These are phyloP conservation scores for Phaeotremella skinneri DNA, from an alignment of 768 basidiomycete species.

Conservation along the genomic window DNA sequence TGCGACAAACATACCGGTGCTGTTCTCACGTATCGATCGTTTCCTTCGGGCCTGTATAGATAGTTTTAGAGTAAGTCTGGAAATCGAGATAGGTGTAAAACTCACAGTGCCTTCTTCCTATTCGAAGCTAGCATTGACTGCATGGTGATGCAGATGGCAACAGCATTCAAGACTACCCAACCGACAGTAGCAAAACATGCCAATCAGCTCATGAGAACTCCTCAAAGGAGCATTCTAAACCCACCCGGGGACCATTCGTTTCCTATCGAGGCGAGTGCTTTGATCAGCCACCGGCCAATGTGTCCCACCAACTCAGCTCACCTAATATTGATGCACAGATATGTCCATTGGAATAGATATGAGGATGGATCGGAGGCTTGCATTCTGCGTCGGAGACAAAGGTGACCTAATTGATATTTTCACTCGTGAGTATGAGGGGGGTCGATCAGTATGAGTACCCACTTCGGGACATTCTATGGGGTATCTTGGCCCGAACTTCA, in stretches of 20 bases:
- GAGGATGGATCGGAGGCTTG: conserved; percentile 45
- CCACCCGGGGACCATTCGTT: conserved; percentile 51
- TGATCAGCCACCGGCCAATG: neutral
- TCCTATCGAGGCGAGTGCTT: conserved; percentile 19
- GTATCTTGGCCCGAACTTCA: conserved; percentile 41
- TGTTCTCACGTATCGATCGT: conserved; percentile 49
- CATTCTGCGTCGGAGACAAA: conserved; percentile 37
- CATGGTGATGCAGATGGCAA: conserved; percentile 51
- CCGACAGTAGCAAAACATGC: neutral
- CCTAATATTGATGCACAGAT: conserved; percentile 49
- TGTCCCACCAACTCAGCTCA: conserved; percentile 4
- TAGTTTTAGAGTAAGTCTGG: neutral
- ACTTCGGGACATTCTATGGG: conserved; percentile 45
- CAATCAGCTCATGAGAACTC: neutral
- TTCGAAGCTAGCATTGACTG: conserved; percentile 53
- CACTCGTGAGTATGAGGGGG: neutral
- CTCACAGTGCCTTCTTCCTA: conserved; percentile 50
- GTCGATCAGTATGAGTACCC: neutral
- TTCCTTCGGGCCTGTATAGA: conserved; percentile 46
- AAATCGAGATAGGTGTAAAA: neutral
- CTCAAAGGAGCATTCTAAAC: conserved; percentile 1
- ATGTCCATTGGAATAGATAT: conserved; percentile 49
- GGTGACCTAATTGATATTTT: conserved; percentile 30
- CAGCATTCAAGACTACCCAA: conserved; percentile 45
- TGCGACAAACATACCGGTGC: conserved; percentile 31